These are phyloP conservation scores for Henckelia pumila DNA, from an alignment of 257 asterid genomes.

Conservation along the genomic window DNA sequence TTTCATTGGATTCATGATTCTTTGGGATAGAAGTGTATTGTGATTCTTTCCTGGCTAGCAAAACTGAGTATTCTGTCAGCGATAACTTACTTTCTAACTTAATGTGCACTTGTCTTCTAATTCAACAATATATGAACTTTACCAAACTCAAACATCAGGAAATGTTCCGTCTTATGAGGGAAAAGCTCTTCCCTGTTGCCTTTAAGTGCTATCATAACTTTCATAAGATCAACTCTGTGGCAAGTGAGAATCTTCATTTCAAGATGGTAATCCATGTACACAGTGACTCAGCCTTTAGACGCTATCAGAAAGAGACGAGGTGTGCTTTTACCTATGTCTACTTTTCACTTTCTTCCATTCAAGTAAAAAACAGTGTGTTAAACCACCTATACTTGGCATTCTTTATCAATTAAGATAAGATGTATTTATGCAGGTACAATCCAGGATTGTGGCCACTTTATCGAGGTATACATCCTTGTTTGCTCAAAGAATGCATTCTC, in stretches of 20 bases:
- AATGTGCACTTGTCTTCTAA: constrained; percentile 15
- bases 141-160: constrained; percentile 52
- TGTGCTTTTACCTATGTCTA: constrained; percentile 27
- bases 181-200: constrained; percentile 74
- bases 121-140: constrained; percentile 14
- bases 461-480: constrained; percentile 60
- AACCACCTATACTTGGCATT: constrained; percentile 17
- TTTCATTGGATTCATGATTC: too few relatives aligned
- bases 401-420: constrained; percentile 24
- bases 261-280: constrained; percentile 96
- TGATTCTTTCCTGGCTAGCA: constrained; percentile 11
- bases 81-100: constrained; percentile 1
- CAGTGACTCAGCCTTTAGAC: constrained; percentile 85
- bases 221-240: constrained; percentile 51
- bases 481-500: constrained; percentile 3
- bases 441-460: constrained; percentile 96
- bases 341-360: constrained; percentile 1
- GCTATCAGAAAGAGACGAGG: constrained; percentile 98
- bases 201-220: constrained; percentile 85
- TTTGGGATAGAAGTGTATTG: constrained; percentile 14
- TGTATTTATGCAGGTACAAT: constrained; percentile 71
- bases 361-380: constrained; percentile 8
- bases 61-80: neutral
- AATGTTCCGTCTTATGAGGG: constrained; percentile 79
- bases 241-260: constrained; percentile 72